Base-by-base conservation (phyloP, 352 stramenopile genomes). In the Pythium myriotylum region DNA sequence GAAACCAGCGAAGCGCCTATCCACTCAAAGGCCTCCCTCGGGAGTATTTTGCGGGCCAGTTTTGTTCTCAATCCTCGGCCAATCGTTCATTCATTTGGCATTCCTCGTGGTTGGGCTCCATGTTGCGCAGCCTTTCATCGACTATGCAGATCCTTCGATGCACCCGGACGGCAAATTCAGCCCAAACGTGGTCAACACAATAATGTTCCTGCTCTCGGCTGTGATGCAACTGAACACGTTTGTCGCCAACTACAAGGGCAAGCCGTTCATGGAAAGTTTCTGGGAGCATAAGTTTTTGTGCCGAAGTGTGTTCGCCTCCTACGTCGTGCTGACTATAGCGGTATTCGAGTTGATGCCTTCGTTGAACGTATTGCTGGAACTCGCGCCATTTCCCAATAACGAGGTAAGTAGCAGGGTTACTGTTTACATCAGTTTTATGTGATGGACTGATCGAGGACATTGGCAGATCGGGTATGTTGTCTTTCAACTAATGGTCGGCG, bases 141-240 rank as follows among this genome's bases (percentile, higher is more conserved):
- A 88, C 57, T 70, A 67, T 22, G 51, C 54, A 41, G 78, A 88
- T 23, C 79, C 95, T 10, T 51, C 69, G 26, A 81, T 84, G 76
- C 76, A 85, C 45, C 76, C 76, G 3, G 73, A 83, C 37, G 91
- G 85, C 37, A 81, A 90, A 20, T 99, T 99, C 74, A 81, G 79
- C 46, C 95, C 96, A 1, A 98, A 98, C 54, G 81, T 96, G 0
- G 74, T 99, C 52, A 99, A 99, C 72, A 96, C 86, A 6, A 88
- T 94, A 42, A 92, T 98, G 46, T 99, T 98, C 72, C 59, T 99
- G 22, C 43, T 99, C 14, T 97, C 79, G 32, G 69, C 84, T 2
- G 56, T 96, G 43, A 81, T 82, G 72, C 73, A 84, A 45, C 48
- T 86, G 49, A 86, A 70, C 29, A 83, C 74, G 24, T 86, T 83